phyloP scores from a whole-genome alignment of 2,329 filamentous ascomycete species.

The Colletotrichum eremochloae region DNA sequence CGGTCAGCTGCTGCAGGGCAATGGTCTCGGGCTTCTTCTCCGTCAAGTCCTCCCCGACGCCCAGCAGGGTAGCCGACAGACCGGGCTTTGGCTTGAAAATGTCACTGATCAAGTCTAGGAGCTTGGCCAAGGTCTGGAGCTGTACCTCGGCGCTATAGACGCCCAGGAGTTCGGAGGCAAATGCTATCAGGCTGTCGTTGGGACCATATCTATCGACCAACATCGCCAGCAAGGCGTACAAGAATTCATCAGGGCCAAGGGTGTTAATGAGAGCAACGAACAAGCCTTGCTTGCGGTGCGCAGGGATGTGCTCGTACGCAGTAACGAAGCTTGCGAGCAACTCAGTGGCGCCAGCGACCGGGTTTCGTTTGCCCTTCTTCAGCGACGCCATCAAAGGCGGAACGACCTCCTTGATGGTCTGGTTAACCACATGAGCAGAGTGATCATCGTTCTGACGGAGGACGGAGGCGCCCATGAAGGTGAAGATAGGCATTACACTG shows the following conservation, averaged over 20 bases:
- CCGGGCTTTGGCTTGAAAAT: slow-evolving; percentile 80
- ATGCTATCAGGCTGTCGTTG: slow-evolving; percentile 80
- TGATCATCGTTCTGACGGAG: slow-evolving; percentile 96
- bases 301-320: slow-evolving; percentile 95
- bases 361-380: slow-evolving; percentile 81
- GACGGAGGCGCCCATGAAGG: slow-evolving; percentile 94
- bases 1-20: slow-evolving; percentile 67
- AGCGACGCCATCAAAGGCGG: slow-evolving; percentile 91
- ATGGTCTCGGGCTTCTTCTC: slow-evolving; percentile 56
- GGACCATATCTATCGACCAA: slow-evolving; percentile 89
- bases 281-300: slow-evolving; percentile 83
- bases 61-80: slow-evolving; percentile 80
- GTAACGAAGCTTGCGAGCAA: slow-evolving; percentile 96
- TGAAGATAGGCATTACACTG: slow-evolving; percentile 99
- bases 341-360: slow-evolving; percentile 86
- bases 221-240: slow-evolving; percentile 90
- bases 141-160: slow-evolving; percentile 82
- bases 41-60: slow-evolving; percentile 60
- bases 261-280: slow-evolving; percentile 90
- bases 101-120: slow-evolving; percentile 81
- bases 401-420: slow-evolving; percentile 93
- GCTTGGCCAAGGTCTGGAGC: slow-evolving; percentile 81
- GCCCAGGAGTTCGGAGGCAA: slow-evolving; percentile 80
- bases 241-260: slow-evolving; percentile 85
- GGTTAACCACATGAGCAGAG: slow-evolving; percentile 94